Evolutionary conservation across 2,329 filamentous ascomycete genomes (phyloP).

Genomic region (Neofusicoccum sp.): DNA sequence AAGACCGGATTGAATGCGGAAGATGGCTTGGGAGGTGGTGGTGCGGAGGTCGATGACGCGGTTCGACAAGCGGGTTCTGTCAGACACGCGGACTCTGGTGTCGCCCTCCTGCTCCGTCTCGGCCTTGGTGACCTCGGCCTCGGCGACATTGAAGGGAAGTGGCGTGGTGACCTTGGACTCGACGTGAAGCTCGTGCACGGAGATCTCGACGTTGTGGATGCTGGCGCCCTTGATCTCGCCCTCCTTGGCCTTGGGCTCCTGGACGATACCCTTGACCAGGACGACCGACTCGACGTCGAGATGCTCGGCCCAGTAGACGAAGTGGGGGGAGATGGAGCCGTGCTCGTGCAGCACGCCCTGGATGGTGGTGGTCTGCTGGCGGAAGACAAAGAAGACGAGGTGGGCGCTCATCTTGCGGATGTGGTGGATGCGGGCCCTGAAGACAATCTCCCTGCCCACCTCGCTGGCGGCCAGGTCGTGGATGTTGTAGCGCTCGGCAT

Average conservation of each 20-base stretch:
- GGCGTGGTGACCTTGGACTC: conserved; percentile 61
- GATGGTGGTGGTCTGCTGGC: conserved; percentile 78
- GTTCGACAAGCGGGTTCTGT: conserved; percentile 72
- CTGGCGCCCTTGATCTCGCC: conserved; percentile 72
- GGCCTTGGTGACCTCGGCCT: conserved; percentile 62
- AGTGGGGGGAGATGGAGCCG: conserved; percentile 65
- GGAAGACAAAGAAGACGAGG: conserved; percentile 80
- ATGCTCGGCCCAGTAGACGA: conserved; percentile 86
- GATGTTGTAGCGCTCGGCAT: conserved; percentile 50
- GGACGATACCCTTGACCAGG: conserved; percentile 70
- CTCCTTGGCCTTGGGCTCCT: conserved; percentile 63
- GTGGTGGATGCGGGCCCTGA: conserved; percentile 73
- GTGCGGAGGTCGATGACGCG: conserved; percentile 82
- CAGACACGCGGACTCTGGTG: conserved; percentile 61
- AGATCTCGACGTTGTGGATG: conserved; percentile 73
- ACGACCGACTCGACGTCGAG: conserved; percentile 76
- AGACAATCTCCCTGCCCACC: conserved; percentile 60
- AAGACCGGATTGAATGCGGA: conserved; percentile 79
- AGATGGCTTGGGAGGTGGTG: conserved; percentile 82
- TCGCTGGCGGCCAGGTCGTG: conserved; percentile 52
- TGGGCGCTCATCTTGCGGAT: conserved; percentile 78
- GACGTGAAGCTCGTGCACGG: conserved; percentile 64
- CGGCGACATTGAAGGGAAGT: conserved; percentile 67
- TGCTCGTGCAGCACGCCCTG: conserved; percentile 74
- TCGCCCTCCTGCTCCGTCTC: conserved; percentile 56